Evolutionary conservation across 2,329 filamentous ascomycete species (phyloP).

Genomic region (Berkeleyomyces rouxiae): DNA sequence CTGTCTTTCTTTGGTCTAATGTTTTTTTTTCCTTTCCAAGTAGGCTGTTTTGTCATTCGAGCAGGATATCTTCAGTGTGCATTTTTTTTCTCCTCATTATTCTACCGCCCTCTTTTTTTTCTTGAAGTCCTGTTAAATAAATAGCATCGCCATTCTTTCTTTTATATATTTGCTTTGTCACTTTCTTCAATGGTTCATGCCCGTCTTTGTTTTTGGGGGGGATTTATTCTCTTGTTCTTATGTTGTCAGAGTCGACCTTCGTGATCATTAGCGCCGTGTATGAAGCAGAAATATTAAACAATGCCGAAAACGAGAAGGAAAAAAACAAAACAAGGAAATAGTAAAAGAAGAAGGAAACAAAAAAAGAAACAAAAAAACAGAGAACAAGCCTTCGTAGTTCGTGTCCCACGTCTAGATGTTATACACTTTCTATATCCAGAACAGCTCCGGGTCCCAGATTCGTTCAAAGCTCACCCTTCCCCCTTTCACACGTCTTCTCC

Average conservation of each 20-base stretch:
- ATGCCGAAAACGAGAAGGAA: not conserved
- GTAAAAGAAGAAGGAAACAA: not conserved
- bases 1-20: too few relatives aligned
- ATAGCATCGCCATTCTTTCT: not conserved
- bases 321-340: not conserved
- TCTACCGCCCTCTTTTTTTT: not conserved
- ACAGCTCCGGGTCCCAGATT: not conserved
- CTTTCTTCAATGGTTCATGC: not conserved
- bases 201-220: not conserved
- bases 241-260: not conserved
- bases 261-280: not conserved
- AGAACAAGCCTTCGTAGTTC: not conserved
- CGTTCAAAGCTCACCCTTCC: not conserved
- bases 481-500: too few relatives aligned
- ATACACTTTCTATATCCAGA: not conserved
- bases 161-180: not conserved
- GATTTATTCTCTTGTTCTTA: not conserved
- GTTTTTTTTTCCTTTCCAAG: too few relatives aligned
- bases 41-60: not conserved
- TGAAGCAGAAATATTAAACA: constrained; percentile 1
- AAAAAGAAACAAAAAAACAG: not conserved
- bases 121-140: not conserved
- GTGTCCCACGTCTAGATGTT: not conserved
- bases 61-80: not conserved
- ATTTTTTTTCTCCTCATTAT: not conserved